These are phyloP conservation scores for Penicillium sp. DNA, from an alignment of 2,329 filamentous ascomycete species.

Conservation along the genomic window DNA sequence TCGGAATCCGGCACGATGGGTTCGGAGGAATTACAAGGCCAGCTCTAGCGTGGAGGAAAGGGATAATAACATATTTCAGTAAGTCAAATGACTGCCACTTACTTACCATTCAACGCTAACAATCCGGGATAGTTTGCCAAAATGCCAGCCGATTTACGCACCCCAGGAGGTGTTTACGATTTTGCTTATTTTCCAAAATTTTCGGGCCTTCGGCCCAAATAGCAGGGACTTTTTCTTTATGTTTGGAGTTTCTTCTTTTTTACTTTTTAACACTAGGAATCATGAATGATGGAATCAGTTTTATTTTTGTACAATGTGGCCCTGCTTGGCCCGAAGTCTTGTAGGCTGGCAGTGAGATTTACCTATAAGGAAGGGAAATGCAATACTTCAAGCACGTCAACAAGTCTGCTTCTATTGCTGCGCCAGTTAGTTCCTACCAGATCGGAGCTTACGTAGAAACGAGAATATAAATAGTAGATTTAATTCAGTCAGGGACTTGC, in stretches of 20 bases:
- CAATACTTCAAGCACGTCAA: background rate
- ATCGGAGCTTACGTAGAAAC: background rate
- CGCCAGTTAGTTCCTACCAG: too few species aligned
- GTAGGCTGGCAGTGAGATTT: background rate
- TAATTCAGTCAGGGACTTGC: background rate
- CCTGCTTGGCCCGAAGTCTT: background rate
- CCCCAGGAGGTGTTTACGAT: conserved; percentile 13
- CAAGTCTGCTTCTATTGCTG: background rate
- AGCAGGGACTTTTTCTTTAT: background rate
- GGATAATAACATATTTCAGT: conserved; percentile 27
- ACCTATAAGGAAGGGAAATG: background rate
- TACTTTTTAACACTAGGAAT: conserved; percentile 13
- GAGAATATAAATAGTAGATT: background rate
- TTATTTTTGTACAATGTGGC: background rate
- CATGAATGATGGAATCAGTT: conserved; percentile 19
- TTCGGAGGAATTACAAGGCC: conserved; percentile 11
- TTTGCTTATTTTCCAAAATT: conserved; percentile 14
- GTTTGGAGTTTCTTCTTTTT: conserved; percentile 12
- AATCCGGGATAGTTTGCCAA: conserved; percentile 7
- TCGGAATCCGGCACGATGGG: background rate
- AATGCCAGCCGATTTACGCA: conserved; percentile 14
- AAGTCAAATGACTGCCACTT: conserved; percentile 14
- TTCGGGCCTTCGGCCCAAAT: conserved; percentile 5
- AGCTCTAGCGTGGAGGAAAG: conserved; percentile 37
- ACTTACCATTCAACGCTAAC: conserved; percentile 5